phyloP scores from a whole-genome alignment of 2,329 filamentous ascomycete species.

The Penicillium psychrosexuale region DNA sequence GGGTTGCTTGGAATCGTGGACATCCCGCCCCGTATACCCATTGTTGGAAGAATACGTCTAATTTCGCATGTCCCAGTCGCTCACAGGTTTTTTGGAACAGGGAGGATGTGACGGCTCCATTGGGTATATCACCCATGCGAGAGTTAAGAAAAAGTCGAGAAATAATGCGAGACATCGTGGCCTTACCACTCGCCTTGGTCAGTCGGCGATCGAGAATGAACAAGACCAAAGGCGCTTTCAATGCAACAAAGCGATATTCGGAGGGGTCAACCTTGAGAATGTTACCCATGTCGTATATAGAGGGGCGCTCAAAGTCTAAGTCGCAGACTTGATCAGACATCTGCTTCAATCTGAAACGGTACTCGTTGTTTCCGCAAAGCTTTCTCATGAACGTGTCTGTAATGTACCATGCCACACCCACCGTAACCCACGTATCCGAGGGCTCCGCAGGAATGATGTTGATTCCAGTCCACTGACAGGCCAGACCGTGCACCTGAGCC shows the following conservation, averaged over 20 bases:
- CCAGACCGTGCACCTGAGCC: conserved; percentile 75
- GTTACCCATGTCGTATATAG: conserved; percentile 74
- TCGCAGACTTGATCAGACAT: conserved; percentile 79
- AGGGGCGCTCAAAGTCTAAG: conserved; percentile 76
- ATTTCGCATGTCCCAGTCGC: conserved; percentile 78
- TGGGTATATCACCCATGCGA: conserved; percentile 72
- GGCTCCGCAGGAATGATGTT: conserved; percentile 81
- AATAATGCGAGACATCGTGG: conserved; percentile 80
- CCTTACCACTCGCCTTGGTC: conserved; percentile 80
- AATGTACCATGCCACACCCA: conserved; percentile 92
- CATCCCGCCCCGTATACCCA: conserved; percentile 90
- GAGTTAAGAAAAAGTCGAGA: conserved; percentile 82
- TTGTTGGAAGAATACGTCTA: conserved; percentile 89
- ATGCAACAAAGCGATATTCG: conserved; percentile 83
- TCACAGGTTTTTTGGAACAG: conserved; percentile 82
- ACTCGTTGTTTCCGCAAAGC: conserved; percentile 91
- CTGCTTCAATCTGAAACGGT: conserved; percentile 82
- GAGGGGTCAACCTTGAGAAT: conserved; percentile 75
- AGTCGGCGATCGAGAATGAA: conserved; percentile 92
- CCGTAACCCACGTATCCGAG: conserved; percentile 80
- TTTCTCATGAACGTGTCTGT: conserved; percentile 88
- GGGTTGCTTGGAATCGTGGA: conserved; percentile 78
- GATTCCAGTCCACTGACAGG: conserved; percentile 91
- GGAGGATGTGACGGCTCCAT: conserved; percentile 68
- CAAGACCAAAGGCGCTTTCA: conserved; percentile 87